Evolutionary conservation across 768 basidiomycete genomes (phyloP).

Genomic region (Hortiboletus campestris): DNA sequence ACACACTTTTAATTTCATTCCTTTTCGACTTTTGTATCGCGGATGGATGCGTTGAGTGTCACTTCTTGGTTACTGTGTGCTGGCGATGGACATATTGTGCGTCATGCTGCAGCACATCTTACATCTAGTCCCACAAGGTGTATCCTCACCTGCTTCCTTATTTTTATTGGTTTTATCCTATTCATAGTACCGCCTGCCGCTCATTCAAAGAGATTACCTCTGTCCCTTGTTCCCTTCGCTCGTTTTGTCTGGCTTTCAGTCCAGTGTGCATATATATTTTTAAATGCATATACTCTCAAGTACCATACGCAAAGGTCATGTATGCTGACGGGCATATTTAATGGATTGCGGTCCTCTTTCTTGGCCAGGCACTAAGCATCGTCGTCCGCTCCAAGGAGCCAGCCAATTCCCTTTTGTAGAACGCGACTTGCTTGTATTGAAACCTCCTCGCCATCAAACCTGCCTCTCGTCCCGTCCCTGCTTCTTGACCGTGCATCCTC

Average conservation of each 20-base stretch:
- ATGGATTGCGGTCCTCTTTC: slow-evolving; percentile 3
- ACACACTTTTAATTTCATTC: slow-evolving; percentile 11
- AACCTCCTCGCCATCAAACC: slow-evolving; percentile 57
- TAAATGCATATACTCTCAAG: slow-evolving; percentile 17
- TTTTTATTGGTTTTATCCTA: slow-evolving; percentile 32
- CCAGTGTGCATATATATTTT: slow-evolving; percentile 26
- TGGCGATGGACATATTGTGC: slow-evolving; percentile 9
- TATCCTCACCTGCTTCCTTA: slow-evolving; percentile 8
- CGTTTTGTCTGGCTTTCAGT: slow-evolving; percentile 29
- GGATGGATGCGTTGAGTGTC: slow-evolving; percentile 16
- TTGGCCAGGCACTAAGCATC: slow-evolving; percentile 3
- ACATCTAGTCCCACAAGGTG: slow-evolving; percentile 12
- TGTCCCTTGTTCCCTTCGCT: slow-evolving; percentile 2
- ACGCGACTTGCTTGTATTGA: slow-evolving; percentile 74
- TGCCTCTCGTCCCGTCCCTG: slow-evolving; percentile 40
- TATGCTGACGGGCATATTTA: slow-evolving; percentile 18
- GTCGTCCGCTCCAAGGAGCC: slow-evolving; percentile 90
- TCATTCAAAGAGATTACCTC: slow-evolving; percentile 20
- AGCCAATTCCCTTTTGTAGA: slow-evolving; percentile 89
- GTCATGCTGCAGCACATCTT: slow-evolving; percentile 12
- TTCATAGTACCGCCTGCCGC: slow-evolving; percentile 21
- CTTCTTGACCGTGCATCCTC: slow-evolving; percentile 33
- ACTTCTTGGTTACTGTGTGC: slow-evolving; percentile 16
- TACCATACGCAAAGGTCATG: slow-evolving; percentile 15
- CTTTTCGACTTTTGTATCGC: slow-evolving; percentile 8